Evolutionary conservation across 148 eudicot species (phyloP).

Genomic region (Amaranthus cruentus): DNA sequence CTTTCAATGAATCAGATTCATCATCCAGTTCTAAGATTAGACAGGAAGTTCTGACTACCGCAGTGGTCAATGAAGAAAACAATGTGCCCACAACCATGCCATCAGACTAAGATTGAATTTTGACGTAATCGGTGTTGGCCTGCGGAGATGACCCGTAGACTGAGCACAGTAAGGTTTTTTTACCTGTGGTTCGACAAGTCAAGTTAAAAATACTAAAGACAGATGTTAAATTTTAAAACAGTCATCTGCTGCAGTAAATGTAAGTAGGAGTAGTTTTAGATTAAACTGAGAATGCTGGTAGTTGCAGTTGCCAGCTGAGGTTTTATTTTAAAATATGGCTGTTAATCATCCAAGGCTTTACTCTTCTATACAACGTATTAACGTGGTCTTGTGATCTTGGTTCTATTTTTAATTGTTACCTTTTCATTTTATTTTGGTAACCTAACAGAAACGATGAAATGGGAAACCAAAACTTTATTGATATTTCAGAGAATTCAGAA

Average conservation of each 20-base stretch:
- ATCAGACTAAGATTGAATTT: background rate
- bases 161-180: background rate
- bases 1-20: background rate
- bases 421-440: too few relatives aligned
- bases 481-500: too few relatives aligned
- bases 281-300: background rate
- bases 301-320: slow-evolving; percentile 6
- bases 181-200: background rate
- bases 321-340: background rate
- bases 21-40: background rate
- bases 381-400: too few relatives aligned
- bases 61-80: background rate
- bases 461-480: too few relatives aligned
- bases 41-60: background rate
- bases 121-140: background rate
- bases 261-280: background rate
- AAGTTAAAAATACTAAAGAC: background rate
- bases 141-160: background rate
- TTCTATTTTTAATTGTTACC: too few relatives aligned
- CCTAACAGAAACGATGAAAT: too few relatives aligned
- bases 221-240: background rate
- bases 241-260: background rate
- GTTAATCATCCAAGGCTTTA: background rate
- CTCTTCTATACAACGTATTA: background rate
- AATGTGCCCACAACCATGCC: background rate